Evolutionary conservation across 2,329 filamentous ascomycete genomes (phyloP).

Genomic region (Beauveria varroae): DNA sequence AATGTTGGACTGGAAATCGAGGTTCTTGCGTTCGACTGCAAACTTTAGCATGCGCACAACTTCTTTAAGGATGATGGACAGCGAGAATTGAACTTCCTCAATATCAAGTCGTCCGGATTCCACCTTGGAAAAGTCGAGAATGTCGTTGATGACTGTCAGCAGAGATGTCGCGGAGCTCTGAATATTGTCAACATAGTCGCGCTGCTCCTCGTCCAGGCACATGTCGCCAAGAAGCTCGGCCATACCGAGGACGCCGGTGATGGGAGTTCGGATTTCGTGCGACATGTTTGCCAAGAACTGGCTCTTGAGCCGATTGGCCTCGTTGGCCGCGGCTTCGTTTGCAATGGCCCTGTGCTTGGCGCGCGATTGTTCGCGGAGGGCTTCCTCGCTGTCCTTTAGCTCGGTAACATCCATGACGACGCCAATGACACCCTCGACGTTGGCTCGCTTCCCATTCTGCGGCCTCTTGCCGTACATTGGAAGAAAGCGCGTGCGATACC

Average conservation of each 20-base stretch:
- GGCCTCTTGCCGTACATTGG: slow-evolving; percentile 54
- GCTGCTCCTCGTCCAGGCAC: slow-evolving; percentile 59
- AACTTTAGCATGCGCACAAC: slow-evolving; percentile 85
- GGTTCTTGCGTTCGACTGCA: slow-evolving; percentile 70
- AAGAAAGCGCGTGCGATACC: slow-evolving; percentile 64
- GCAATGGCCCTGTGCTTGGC: slow-evolving; percentile 65
- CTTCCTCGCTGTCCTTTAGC: slow-evolving; percentile 55
- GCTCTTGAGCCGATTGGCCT: slow-evolving; percentile 72
- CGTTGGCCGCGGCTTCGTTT: slow-evolving; percentile 71
- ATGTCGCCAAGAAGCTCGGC: slow-evolving; percentile 65
- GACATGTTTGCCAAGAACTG: slow-evolving; percentile 77
- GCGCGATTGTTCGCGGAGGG: slow-evolving; percentile 54
- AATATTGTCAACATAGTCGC: slow-evolving; percentile 70
- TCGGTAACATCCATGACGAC: slow-evolving; percentile 77
- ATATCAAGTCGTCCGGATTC: slow-evolving; percentile 71
- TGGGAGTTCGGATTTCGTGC: slow-evolving; percentile 72
- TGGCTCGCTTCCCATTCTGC: slow-evolving; percentile 38
- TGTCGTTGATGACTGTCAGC: slow-evolving; percentile 84
- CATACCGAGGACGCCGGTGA: slow-evolving; percentile 76
- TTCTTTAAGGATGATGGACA: slow-evolving; percentile 66
- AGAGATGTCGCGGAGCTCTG: slow-evolving; percentile 73
- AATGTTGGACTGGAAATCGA: slow-evolving; percentile 63
- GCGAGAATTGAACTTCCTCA: slow-evolving; percentile 72
- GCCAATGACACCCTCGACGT: slow-evolving; percentile 65
- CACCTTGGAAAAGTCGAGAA: slow-evolving; percentile 82